A percentile compares a stretch with the other conserved stretches of the same genome.
Evolutionary conservation across 139 green algal species (phyloP).

Genomic region (Mychonastes homosphaera): DNA sequence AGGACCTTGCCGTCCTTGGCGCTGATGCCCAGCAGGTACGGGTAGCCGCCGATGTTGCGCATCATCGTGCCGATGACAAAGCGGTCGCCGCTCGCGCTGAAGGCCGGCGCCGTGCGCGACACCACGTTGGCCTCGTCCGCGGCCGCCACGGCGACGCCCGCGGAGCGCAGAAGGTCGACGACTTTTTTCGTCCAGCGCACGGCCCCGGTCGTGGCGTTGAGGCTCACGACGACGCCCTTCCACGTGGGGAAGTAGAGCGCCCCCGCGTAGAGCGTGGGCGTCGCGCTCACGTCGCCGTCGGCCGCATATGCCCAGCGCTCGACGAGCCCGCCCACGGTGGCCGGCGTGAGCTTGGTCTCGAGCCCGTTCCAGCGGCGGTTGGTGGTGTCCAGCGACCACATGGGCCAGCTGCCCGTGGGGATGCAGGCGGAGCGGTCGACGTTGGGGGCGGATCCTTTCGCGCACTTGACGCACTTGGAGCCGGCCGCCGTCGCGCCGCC

Average conservation of each 20-base stretch:
- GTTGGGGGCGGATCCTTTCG: too few relatives aligned
- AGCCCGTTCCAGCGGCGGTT: too few relatives aligned
- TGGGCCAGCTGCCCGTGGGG: too few relatives aligned
- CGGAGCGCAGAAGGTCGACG: neutral
- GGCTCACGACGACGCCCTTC: neutral
- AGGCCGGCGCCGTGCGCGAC: neutral
- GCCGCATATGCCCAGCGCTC: neutral
- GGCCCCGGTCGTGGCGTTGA: neutral
- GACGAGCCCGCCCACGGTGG: too few relatives aligned
- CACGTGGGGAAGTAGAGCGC: neutral
- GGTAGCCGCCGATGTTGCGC: constrained; percentile 1
- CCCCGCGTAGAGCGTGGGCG: neutral
- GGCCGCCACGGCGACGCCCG: neutral
- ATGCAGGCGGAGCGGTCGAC: too few relatives aligned
- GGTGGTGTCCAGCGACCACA: too few relatives aligned
- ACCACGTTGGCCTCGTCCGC: neutral
- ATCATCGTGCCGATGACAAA: neutral
- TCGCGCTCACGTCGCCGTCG: neutral
- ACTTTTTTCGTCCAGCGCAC: neutral
- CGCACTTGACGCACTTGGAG: too few relatives aligned
- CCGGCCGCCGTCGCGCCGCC: too few relatives aligned
- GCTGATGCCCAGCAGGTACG: neutral
- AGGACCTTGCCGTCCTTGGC: neutral
- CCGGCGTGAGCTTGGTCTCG: too few relatives aligned
- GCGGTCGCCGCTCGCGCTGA: too few relatives aligned